Base-by-base conservation (phyloP, 2,329 filamentous ascomycete genomes). In the Colletotrichum chrysophilum region DNA sequence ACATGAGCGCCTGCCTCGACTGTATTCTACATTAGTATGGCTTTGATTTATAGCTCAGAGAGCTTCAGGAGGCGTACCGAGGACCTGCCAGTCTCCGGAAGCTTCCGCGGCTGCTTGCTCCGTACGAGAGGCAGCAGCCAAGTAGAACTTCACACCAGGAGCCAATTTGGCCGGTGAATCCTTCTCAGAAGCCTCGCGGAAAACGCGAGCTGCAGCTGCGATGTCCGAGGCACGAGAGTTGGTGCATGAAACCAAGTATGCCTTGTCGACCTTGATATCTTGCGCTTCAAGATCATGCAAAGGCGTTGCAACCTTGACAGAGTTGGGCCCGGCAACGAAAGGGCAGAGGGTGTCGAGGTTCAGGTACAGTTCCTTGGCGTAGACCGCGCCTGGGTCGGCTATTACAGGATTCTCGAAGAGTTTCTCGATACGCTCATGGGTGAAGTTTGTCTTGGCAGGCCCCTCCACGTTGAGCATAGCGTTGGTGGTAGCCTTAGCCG, bases 231-330 rank as follows among this genome's bases (percentile, higher is more conserved):
- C 91, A 66, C 96, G 89, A 0, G 92, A 93, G 85, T 98, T 98
- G 7, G 96, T 98, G 87, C 96, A 98, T 0, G 93, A 96, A 0
- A 98, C 93, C 0, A 98, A 88, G 24, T 98, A 98, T 0, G 95
- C 96, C 82, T 94, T 95, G 87, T 98, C 86, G 26, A 98, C 85
- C 65, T 91, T 89, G 83, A 98, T 98, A 78, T 94, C 86, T 81
- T 96, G 88, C 0, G 90, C 82, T 79, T 94, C 93, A 1, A 98
- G 90, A 36, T 96, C 92, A 7, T 88, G 86, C 1, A 98, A 84
- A 0, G 96, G 95, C 0, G 93, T 98, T 0, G 94, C 92, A 0
- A 98, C 87, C 84, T 98, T 98, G 81, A 98, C 95, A 0, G 94
- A 96, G 85, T 98, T 98, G 1, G 96, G 96, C 0, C 96, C 96